A percentile compares a stretch with the other conserved stretches of the same genome.
phyloP scores from a whole-genome alignment of 2,329 filamentous ascomycete species.

The Talaromyces atroroseus region DNA sequence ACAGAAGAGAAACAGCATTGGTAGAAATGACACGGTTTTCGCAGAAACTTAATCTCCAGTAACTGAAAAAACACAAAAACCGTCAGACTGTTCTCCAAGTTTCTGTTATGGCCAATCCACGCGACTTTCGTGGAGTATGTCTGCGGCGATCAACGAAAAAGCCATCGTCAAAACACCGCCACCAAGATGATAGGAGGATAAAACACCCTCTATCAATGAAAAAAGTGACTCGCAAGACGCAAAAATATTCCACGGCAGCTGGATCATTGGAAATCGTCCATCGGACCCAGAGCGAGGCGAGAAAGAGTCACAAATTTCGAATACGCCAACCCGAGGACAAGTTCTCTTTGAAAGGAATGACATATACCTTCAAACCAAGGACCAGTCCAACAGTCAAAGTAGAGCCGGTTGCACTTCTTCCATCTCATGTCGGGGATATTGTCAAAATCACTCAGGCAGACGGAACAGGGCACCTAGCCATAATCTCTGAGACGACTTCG shows the following conservation, averaged over 20 bases:
- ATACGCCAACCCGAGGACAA: not conserved
- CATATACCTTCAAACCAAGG: not conserved
- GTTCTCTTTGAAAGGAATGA: not conserved
- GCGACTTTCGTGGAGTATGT: not conserved
- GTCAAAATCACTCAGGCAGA: not conserved
- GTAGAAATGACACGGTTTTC: too few species aligned
- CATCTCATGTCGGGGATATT: conserved; percentile 1
- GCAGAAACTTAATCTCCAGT: too few species aligned
- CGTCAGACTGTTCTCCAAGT: too few species aligned
- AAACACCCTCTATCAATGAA: not conserved
- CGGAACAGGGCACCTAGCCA: conserved; percentile 1
- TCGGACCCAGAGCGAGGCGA: not conserved
- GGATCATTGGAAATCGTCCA: not conserved
- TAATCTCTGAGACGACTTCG: conserved; percentile 5
- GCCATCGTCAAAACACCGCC: not conserved
- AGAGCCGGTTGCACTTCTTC: not conserved
- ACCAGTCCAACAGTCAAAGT: not conserved
- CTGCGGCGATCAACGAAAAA: not conserved
- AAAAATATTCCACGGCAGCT: not conserved
- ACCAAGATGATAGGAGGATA: not conserved
- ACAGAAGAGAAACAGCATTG: too few species aligned
- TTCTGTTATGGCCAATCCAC: not conserved
- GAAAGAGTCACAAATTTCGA: not conserved
- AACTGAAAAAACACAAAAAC: too few species aligned
- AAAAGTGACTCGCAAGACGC: not conserved